Evolutionary conservation across 202 grass and related monocot genomes (phyloP).

Genomic region (Schoenoplectus tabernaemontani): DNA sequence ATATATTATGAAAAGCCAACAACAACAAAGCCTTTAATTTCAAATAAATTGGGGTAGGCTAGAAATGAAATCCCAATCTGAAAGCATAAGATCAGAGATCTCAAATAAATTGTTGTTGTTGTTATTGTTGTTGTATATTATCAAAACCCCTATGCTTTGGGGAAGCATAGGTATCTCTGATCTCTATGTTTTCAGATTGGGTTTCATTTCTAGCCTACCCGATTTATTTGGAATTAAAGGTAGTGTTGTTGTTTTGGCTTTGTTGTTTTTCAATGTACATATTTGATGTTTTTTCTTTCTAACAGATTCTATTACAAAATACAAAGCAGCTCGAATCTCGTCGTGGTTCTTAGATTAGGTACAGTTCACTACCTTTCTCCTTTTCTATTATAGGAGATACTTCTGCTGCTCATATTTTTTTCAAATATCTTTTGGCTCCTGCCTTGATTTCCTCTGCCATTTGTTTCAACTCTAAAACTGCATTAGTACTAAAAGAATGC

Average conservation of each 20-base stretch:
- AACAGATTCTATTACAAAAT: slow-evolving; percentile 64
- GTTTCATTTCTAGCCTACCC: not conserved
- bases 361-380: not conserved
- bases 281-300: slow-evolving; percentile 9
- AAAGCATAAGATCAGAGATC: too few relatives aligned
- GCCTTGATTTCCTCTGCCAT: not conserved
- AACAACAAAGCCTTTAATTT: too few relatives aligned
- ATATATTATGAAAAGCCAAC: not conserved
- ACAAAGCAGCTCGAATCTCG: slow-evolving; percentile 64
- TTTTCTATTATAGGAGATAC: not conserved
- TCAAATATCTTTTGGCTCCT: not conserved
- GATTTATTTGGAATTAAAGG: too few relatives aligned
- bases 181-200: too few relatives aligned
- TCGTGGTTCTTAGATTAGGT: slow-evolving; percentile 41
- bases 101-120: too few relatives aligned
- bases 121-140: too few relatives aligned
- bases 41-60: too few relatives aligned
- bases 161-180: too few relatives aligned
- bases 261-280: too few relatives aligned
- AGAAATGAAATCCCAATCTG: too few relatives aligned
- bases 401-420: not conserved
- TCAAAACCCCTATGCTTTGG: too few relatives aligned
- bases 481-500: not conserved
- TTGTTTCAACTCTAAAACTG: not conserved
- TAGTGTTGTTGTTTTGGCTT: too few relatives aligned